Conservation (phyloP, 1,284 basidiomycete genomes). For the Leccinum angustisporum region DNA sequence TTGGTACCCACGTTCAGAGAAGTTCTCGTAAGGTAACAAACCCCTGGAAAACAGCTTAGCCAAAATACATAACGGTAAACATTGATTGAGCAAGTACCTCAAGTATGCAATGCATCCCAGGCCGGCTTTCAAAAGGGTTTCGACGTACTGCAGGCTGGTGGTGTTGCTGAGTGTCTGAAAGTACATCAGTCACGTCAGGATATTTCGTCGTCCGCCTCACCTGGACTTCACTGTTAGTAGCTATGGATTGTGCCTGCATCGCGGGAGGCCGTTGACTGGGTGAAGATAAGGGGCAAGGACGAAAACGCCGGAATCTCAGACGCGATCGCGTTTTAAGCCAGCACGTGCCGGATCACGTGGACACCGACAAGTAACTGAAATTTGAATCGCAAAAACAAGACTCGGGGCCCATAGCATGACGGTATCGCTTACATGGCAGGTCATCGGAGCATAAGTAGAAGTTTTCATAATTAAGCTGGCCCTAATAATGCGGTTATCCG, state of each 20-base stretch:
- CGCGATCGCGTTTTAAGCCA: constrained; percentile 15
- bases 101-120: constrained; percentile 77
- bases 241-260: constrained; percentile 31
- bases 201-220: constrained; percentile 12
- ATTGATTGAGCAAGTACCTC: constrained; percentile 42
- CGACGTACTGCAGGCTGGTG: constrained; percentile 65
- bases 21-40: constrained; percentile 76
- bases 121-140: constrained; percentile 70
- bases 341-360: constrained; percentile 25
- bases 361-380: not conserved
- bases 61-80: not conserved
- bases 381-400: not conserved
- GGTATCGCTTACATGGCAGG: not conserved
- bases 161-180: constrained; percentile 50
- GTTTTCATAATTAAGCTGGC: constrained; percentile 34
- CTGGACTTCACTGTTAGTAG: constrained; percentile 28
- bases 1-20: constrained; percentile 57
- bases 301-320: constrained; percentile 1
- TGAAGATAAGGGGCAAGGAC: constrained; percentile 3
- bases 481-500: constrained; percentile 65
- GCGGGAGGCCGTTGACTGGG: not conserved
- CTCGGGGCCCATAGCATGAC: not conserved
- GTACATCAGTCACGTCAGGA: constrained; percentile 9
- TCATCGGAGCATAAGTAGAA: not conserved
- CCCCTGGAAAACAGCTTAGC: constrained; percentile 24